phyloP scores from a whole-genome alignment of 331 rosid species.

The Prunus yedoensis region DNA sequence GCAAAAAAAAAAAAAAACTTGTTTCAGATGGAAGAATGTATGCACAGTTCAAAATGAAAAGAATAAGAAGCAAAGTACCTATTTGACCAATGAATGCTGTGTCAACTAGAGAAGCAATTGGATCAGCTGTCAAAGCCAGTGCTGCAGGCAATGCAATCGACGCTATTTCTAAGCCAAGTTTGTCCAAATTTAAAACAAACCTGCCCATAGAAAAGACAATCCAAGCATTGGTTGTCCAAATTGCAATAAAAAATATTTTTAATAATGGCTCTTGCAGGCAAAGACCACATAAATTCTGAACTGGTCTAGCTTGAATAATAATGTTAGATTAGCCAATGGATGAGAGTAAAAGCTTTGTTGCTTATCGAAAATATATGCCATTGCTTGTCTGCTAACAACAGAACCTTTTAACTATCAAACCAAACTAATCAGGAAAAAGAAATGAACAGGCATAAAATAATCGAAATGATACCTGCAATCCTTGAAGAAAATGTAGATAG shows the following conservation, averaged over 20 bases:
- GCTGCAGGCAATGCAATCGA: constrained; percentile 83
- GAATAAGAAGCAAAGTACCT: constrained; percentile 36
- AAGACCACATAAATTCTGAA: background rate
- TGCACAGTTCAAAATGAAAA: background rate
- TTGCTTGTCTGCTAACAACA: background rate
- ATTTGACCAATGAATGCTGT: constrained; percentile 88
- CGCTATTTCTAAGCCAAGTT: constrained; percentile 70
- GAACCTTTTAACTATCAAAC: background rate
- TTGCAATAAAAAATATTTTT: background rate
- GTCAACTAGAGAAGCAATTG: constrained; percentile 78
- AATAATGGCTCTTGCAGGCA: background rate
- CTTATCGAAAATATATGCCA: background rate
- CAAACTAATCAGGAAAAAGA: background rate
- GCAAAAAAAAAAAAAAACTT: background rate
- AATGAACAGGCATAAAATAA: background rate
- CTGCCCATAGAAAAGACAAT: constrained; percentile 39
- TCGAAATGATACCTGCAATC: constrained; percentile 46
- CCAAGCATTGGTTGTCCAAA: background rate
- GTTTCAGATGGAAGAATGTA: background rate
- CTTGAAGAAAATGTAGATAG: constrained; percentile 53
- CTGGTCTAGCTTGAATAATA: background rate
- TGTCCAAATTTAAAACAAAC: constrained; percentile 52
- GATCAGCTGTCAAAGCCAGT: constrained; percentile 81
- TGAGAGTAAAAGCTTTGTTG: background rate
- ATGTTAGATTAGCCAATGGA: background rate